These are phyloP conservation scores for Bolboschoenoplectus hybrid DNA, from an alignment of 202 grass and related monocot species.

Conservation along the genomic window DNA sequence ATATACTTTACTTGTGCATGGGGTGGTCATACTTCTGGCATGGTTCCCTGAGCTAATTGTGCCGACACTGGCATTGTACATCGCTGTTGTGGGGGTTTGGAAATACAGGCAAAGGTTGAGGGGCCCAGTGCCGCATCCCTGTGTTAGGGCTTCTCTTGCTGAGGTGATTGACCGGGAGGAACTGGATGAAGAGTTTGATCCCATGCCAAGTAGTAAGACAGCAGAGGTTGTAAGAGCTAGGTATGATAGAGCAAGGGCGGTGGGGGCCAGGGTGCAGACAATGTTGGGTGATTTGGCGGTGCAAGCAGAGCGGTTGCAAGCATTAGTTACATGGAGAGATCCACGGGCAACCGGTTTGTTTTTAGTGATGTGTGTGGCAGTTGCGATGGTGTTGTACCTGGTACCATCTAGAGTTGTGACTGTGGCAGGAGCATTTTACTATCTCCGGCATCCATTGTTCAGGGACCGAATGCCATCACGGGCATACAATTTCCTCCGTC, in stretches of 20 bases:
- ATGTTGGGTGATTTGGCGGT: conserved; percentile 84
- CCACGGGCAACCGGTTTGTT: conserved; percentile 84
- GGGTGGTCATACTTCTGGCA: conserved; percentile 69
- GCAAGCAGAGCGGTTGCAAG: conserved; percentile 85
- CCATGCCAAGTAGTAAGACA: conserved; percentile 52
- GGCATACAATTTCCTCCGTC: conserved; percentile 75
- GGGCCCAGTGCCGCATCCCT: conserved; percentile 54
- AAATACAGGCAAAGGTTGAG: conserved; percentile 55
- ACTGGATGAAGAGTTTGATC: conserved; percentile 92
- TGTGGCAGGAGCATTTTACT: conserved; percentile 66
- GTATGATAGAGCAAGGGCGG: conserved; percentile 63
- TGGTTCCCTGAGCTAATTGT: conserved; percentile 83
- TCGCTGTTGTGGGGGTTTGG: conserved; percentile 55
- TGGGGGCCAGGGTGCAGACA: conserved; percentile 71
- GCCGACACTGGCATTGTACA: conserved; percentile 64
- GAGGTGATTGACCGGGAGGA: conserved; percentile 77
- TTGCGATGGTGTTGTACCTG: conserved; percentile 64
- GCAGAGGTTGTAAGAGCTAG: conserved; percentile 63
- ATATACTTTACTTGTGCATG: conserved; percentile 66
- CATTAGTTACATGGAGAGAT: conserved; percentile 87
- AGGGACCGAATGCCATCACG: conserved; percentile 59
- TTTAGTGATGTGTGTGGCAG: conserved; percentile 57
- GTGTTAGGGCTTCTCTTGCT: conserved; percentile 65
- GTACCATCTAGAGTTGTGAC: conserved; percentile 61
- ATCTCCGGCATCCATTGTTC: conserved; percentile 87